phyloP scores from a whole-genome alignment of 306 rosid species.

The Vigna angularis region DNA sequence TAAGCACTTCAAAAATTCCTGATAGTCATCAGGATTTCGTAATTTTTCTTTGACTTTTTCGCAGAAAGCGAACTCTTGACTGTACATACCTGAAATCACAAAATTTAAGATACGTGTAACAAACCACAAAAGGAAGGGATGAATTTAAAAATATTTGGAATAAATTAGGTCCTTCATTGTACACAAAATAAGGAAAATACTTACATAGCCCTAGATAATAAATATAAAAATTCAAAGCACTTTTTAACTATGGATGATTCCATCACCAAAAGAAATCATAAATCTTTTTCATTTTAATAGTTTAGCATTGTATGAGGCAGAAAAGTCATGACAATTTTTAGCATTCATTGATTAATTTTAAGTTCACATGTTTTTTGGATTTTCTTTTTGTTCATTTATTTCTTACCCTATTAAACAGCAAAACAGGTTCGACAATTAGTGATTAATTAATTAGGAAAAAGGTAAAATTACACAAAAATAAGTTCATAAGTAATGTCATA shows the following conservation, averaged over 20 bases:
- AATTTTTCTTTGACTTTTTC: slow-evolving; percentile 94
- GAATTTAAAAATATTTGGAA: slow-evolving; percentile 27
- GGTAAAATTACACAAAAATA: slow-evolving; percentile 23
- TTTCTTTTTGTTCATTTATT: slow-evolving; percentile 26
- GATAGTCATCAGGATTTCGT: slow-evolving; percentile 81
- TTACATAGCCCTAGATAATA: slow-evolving; percentile 20
- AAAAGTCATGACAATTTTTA: slow-evolving; percentile 25
- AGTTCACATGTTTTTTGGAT: background rate
- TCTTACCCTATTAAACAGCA: slow-evolving; percentile 1
- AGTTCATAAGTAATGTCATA: slow-evolving; percentile 32
- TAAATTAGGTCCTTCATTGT: slow-evolving; percentile 13
- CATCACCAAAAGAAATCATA: slow-evolving; percentile 28
- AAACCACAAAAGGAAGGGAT: slow-evolving; percentile 24
- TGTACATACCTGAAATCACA: slow-evolving; percentile 69
- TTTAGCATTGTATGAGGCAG: slow-evolving; percentile 20
- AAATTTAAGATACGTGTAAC: slow-evolving; percentile 38
- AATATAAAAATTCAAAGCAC: slow-evolving; percentile 28
- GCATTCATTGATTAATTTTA: slow-evolving; percentile 29
- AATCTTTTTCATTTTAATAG: background rate
- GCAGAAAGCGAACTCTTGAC: slow-evolving; percentile 81
- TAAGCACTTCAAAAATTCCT: slow-evolving; percentile 95
- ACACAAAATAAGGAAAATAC: slow-evolving; percentile 40
- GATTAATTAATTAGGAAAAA: slow-evolving; percentile 9
- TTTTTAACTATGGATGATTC: slow-evolving; percentile 26
- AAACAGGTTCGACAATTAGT: slow-evolving; percentile 13